Evolutionary conservation across 805 yeast species (phyloP), one percentile per base, ranked within the genome.

Genomic region (Wickerhamia fluorescens): DNA sequence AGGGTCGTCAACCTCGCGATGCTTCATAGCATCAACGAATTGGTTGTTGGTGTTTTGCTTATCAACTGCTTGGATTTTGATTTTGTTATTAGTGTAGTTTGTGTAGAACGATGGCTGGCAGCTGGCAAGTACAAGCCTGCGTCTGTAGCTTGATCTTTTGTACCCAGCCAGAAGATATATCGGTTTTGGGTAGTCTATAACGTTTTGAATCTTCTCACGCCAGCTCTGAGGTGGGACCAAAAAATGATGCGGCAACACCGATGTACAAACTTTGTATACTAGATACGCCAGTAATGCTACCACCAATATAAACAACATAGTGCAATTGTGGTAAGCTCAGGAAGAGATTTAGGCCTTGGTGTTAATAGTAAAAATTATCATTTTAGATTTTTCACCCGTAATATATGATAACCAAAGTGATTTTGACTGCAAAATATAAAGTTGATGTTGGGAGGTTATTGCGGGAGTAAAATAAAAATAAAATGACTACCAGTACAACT

Each of bases 221-320:
- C 68, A 62, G 30, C 47, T 37, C 8, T 50, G 58, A n/a, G 59
- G 46, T 3, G 69, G 68, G 5, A 60, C 64, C 5, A 60, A 33
- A 25, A 60, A 49, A 35, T 47, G 49, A 14, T 56, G 50, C 5
- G 64, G 66, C 23, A 61, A 35, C 1, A 49, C 59, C 23, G 35
- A 29, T 8, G 43, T 34, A 3, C 53, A 16, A n/a, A 44, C 22
- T 37, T 42, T 45, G 33, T 44, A 41, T 9, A 39, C n/a, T 16
- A 44, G 26, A 22, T 35, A 41, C 7, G 30, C 31, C 11, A 35
- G 24, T 9, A 41, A 29, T 18, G 20, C 20, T 10, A 18, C 7
- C 10, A 18, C 7, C 20, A 18, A 18, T 7, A 18, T 7, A 18
- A 8, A 18, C 20, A 18, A 8, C 20, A 18, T 8, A 10, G 7